Evolutionary conservation across 2,329 filamentous ascomycete genomes (phyloP).

Genomic region (Calonectria ilicicola): DNA sequence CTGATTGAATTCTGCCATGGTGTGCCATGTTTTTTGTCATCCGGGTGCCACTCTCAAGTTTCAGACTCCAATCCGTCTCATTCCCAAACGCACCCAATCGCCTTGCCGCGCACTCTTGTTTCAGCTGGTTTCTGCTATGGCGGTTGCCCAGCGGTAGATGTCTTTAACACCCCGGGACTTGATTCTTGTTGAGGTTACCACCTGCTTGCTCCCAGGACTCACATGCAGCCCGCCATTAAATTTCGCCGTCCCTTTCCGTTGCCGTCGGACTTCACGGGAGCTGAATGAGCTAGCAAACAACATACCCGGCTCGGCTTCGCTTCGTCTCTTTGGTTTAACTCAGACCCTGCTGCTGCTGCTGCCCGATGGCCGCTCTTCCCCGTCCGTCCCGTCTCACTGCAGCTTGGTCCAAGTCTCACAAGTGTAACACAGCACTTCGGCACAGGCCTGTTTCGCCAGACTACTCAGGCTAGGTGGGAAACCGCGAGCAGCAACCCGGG

Average conservation of each 20-base stretch:
- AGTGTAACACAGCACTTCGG: conserved; percentile 14
- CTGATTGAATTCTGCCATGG: too few species aligned
- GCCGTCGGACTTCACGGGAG: neutral
- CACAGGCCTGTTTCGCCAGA: neutral
- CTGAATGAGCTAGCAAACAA: neutral
- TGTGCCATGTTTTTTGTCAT: too few species aligned
- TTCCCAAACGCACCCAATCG: neutral
- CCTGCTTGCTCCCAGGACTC: neutral
- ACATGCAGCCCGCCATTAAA: neutral
- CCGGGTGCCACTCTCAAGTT: neutral
- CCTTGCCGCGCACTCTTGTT: neutral
- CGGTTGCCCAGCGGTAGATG: conserved; percentile 4
- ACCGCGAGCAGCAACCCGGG: neutral
- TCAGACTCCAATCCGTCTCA: conserved; percentile 9
- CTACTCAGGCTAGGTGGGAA: neutral
- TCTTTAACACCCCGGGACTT: neutral
- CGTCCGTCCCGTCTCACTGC: conserved; percentile 22
- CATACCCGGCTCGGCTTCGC: neutral
- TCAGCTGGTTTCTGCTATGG: conserved; percentile 1
- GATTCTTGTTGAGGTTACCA: neutral
- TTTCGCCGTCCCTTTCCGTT: neutral
- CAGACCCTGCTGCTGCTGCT: neutral
- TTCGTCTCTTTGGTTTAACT: neutral
- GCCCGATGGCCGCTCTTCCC: conserved; percentile 15
- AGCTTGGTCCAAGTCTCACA: conserved; percentile 15